These are phyloP conservation scores for Beauveria caledonica DNA, from an alignment of 2,329 filamentous ascomycete species.

Conservation along the genomic window DNA sequence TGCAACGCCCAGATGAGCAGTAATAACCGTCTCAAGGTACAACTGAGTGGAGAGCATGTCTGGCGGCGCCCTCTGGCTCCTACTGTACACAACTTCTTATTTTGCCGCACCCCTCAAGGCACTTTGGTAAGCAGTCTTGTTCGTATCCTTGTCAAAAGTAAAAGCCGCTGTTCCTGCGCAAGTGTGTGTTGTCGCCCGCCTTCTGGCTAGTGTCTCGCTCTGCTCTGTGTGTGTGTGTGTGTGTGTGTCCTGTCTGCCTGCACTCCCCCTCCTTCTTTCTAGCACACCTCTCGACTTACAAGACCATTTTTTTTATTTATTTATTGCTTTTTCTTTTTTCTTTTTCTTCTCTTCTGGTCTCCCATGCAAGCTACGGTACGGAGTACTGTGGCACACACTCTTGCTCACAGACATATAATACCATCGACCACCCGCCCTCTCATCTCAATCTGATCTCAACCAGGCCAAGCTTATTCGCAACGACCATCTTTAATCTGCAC, in stretches of 20 bases:
- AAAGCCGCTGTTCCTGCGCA: conserved; percentile 1
- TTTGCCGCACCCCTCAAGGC: not conserved
- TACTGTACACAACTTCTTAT: not conserved
- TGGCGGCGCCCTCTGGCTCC: not conserved
- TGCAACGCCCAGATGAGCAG: not conserved
- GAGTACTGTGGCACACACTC: not conserved
- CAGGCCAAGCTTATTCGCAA: not conserved
- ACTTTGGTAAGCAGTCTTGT: not conserved
- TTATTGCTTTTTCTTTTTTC: not conserved
- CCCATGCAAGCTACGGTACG: not conserved
- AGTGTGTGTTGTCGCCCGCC: not conserved
- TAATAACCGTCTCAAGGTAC: not conserved
- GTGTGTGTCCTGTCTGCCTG: not conserved
- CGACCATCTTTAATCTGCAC: not conserved
- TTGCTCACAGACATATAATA: conserved; percentile 10
- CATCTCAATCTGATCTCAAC: conserved; percentile 4
- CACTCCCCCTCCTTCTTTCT: conserved; percentile 3
- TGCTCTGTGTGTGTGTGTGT: not conserved
- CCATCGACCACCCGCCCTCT: conserved; percentile 4
- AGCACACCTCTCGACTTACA: conserved; percentile 8
- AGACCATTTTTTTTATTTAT: not conserved
- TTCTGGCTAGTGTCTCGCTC: not conserved
- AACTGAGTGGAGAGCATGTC: not conserved
- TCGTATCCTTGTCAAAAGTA: not conserved
- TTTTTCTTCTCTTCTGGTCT: not conserved